phyloP scores from a whole-genome alignment of 129 eudicot genomes.

The Artemisia annua region DNA sequence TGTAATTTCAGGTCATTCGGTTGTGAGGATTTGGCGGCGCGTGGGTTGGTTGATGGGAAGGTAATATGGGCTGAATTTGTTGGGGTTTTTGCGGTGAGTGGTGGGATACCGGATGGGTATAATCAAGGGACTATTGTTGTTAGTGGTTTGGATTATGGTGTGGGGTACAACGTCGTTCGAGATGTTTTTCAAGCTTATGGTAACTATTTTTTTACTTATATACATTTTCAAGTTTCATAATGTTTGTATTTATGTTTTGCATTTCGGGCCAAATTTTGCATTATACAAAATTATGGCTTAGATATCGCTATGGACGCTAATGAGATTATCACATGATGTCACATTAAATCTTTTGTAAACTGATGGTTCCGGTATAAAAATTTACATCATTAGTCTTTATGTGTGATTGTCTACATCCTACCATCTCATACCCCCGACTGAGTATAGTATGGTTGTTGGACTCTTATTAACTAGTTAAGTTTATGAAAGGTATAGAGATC shows the following conservation, averaged over 20 bases:
- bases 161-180: conserved; percentile 35
- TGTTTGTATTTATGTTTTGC: neutral
- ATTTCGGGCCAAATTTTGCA: neutral
- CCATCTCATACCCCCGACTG: no score
- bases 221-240: neutral
- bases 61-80: conserved; percentile 88
- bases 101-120: conserved; percentile 53
- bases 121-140: conserved; percentile 80
- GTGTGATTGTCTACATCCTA: no score
- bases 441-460: no score
- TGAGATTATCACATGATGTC: no score
- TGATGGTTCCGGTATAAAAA: no score
- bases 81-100: conserved; percentile 34
- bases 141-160: conserved; percentile 43
- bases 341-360: no score
- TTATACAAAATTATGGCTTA: neutral
- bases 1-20: conserved; percentile 20
- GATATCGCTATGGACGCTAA: no score
- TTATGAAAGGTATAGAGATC: no score
- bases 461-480: no score
- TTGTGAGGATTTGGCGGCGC: conserved; percentile 39
- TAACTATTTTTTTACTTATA: neutral
- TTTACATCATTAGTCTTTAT: no score
- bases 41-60: conserved; percentile 60
- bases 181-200: conserved; percentile 65